Evolutionary conservation across 495 filamentous ascomycete species (phyloP), one percentile per base, ranked within the genome.

Genomic region (Penicillium crystallinum): DNA sequence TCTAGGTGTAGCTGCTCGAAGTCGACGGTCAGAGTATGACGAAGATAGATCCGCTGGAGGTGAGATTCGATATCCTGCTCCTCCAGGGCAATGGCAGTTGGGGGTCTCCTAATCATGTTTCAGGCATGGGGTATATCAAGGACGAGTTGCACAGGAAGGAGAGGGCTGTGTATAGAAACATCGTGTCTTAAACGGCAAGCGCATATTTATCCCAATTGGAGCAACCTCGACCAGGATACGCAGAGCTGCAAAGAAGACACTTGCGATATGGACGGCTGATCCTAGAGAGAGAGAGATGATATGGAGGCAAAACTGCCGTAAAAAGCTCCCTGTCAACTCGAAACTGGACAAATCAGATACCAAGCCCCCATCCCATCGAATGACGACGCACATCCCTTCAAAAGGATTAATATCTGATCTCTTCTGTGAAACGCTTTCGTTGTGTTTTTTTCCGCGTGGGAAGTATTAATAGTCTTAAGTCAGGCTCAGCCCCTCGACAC

Each of bases 61-160:
- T 61, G 58, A 38, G 51, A 57, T 15, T 59, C 66, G 25, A 87
- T 58, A 59, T 87, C 83, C 11, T 71, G 63, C 30, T 77, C 72
- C 25, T 73, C 75, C 34, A 86, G 60, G 7, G 66, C 65, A 57
- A 87, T 76, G 30, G 71, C 64, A 0, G 80, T 82, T 10, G 77
- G 75, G 33, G 66, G 62, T 21, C 77, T 64, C 53, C 82, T 77
- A 41, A 87, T 67, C 83, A 86, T 86, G 47, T 12, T 61, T 30
- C 33, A 18, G 18, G n/a, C 17, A 33, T 8, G 18, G 6, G n/a
- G 6, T 31, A 31, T 45, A 21, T 14, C 39, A 37, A 52, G n/a
- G 34, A 15, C 6, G 40, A 22, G 52, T 56, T 30, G 53, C 52
- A 53, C 31, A 40, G 29, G 33, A 15, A 40, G 37, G 34, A 43